Evolutionary conservation across 1,284 basidiomycete genomes (phyloP).

Genomic region (Naganishia sp.): DNA sequence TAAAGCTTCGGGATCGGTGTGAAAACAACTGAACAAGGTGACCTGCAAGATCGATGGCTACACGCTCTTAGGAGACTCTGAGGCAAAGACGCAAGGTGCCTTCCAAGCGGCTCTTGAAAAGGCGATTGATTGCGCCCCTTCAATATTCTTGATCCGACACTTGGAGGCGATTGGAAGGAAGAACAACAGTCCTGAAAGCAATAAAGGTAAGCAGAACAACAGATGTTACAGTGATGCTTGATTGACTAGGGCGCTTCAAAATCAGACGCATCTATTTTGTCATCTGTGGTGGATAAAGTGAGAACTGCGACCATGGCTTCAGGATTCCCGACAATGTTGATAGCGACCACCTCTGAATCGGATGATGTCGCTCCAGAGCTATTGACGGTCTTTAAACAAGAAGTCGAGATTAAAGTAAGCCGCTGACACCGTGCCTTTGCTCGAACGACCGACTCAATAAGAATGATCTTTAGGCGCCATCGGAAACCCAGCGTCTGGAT

Average conservation of each 20-base stretch:
- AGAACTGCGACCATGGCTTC: slow-evolving; percentile 45
- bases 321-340: slow-evolving; percentile 68
- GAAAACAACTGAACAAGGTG: slow-evolving; percentile 4
- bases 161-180: slow-evolving; percentile 79
- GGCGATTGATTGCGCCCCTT: slow-evolving; percentile 78
- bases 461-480: slow-evolving; percentile 65
- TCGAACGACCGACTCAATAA: neutral
- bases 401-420: slow-evolving; percentile 71
- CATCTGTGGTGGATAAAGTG: slow-evolving; percentile 58
- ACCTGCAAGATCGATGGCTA: slow-evolving; percentile 78
- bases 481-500: slow-evolving; percentile 69
- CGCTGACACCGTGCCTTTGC: neutral
- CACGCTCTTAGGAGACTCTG: slow-evolving; percentile 77
- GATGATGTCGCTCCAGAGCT: slow-evolving; percentile 69
- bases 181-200: slow-evolving; percentile 66
- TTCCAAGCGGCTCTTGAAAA: slow-evolving; percentile 76
- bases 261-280: slow-evolving; percentile 58
- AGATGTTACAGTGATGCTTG: slow-evolving; percentile 52
- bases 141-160: slow-evolving; percentile 78
- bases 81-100: slow-evolving; percentile 73
- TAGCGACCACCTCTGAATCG: slow-evolving; percentile 73
- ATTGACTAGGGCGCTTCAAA: slow-evolving; percentile 62
- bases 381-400: slow-evolving; percentile 82
- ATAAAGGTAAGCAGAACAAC: slow-evolving; percentile 61
- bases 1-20: neutral